These are phyloP conservation scores for Podospora australis DNA, from an alignment of 495 filamentous ascomycete species.

Conservation along the genomic window DNA sequence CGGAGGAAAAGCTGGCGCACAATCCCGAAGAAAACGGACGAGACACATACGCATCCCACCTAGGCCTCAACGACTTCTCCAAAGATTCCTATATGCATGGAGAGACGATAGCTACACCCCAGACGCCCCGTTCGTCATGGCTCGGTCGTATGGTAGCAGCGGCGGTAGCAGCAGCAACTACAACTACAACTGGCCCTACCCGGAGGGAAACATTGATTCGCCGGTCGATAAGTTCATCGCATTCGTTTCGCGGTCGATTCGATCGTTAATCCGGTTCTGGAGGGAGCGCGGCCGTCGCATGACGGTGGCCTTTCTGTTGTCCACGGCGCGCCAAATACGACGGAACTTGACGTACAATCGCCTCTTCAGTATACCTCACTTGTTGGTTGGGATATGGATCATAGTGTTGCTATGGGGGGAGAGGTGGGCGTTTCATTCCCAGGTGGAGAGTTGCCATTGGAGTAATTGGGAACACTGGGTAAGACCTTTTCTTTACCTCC, in stretches of 20 bases:
- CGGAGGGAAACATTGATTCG: conserved; percentile 20
- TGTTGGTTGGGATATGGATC: conserved; percentile 68
- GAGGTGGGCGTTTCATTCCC: conserved; percentile 62
- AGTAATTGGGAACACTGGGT: conserved; percentile 89
- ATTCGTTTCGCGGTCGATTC: conserved; percentile 24
- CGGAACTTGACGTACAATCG: conserved; percentile 38
- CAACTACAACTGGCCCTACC: conserved; percentile 8
- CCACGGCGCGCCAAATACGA: conserved; percentile 24
- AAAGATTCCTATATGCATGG: too few relatives aligned
- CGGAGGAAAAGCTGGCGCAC: too few relatives aligned
- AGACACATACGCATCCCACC: too few relatives aligned
- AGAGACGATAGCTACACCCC: too few relatives aligned
- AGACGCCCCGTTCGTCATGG: conserved; percentile 23
- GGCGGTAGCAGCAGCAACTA: conserved; percentile 7
- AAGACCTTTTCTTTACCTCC: conserved; percentile 27
- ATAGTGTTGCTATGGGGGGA: conserved; percentile 82
- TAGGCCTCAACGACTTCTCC: too few relatives aligned
- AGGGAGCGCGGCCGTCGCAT: conserved; percentile 32
- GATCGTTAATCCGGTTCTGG: conserved; percentile 30
- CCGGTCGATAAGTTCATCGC: conserved; percentile 23
- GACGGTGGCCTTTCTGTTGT: conserved; percentile 19
- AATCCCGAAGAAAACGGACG: too few relatives aligned
- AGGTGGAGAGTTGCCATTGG: conserved; percentile 72
- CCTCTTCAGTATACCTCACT: conserved; percentile 55
- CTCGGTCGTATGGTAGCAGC: conserved; percentile 4